phyloP scores from a whole-genome alignment of 2,329 filamentous ascomycete genomes.

The Verticillium nubilum region DNA sequence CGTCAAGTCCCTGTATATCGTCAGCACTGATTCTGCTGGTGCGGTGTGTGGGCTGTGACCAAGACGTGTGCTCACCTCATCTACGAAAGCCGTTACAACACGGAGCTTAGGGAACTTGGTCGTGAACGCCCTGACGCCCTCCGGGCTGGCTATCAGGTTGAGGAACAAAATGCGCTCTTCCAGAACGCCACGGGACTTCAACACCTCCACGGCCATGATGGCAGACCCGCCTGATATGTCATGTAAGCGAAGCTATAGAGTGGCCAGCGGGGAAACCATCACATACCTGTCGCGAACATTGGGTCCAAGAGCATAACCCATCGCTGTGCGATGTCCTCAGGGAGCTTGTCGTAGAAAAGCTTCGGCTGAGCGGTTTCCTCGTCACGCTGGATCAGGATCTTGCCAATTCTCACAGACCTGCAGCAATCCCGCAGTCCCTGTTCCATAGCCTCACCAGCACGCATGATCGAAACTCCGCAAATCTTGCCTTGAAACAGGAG shows the following conservation, averaged over 20 bases:
- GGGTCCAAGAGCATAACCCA: constrained; percentile 94
- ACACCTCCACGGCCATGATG: constrained; percentile 92
- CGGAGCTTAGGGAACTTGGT: constrained; percentile 82
- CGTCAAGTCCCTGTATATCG: constrained; percentile 66
- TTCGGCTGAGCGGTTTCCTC: constrained; percentile 91
- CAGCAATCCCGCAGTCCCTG: constrained; percentile 95
- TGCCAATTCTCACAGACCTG: constrained; percentile 94
- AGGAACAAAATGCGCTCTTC: constrained; percentile 95
- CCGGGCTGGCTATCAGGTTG: constrained; percentile 94
- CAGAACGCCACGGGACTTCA: constrained; percentile 84
- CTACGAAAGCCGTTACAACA: constrained; percentile 93
- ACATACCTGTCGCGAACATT: constrained; percentile 94
- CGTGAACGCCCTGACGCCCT: constrained; percentile 85
- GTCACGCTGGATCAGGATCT: constrained; percentile 95
- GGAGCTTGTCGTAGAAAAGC: constrained; percentile 96
- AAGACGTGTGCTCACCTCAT: constrained; percentile 49
- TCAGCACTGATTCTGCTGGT: background rate
- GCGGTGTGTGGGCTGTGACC: background rate
- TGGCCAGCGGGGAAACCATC: background rate
- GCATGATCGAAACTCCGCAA: constrained; percentile 97
- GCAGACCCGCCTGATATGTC: constrained; percentile 71
- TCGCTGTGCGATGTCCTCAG: constrained; percentile 83
- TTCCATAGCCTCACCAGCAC: constrained; percentile 97
- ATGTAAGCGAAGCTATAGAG: background rate
- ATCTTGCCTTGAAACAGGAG: constrained; percentile 98